Evolutionary conservation across 2,329 filamentous ascomycete species (phyloP), one percentile per base, ranked within the genome.

Genomic region (Pseudogymnoascus sp.): DNA sequence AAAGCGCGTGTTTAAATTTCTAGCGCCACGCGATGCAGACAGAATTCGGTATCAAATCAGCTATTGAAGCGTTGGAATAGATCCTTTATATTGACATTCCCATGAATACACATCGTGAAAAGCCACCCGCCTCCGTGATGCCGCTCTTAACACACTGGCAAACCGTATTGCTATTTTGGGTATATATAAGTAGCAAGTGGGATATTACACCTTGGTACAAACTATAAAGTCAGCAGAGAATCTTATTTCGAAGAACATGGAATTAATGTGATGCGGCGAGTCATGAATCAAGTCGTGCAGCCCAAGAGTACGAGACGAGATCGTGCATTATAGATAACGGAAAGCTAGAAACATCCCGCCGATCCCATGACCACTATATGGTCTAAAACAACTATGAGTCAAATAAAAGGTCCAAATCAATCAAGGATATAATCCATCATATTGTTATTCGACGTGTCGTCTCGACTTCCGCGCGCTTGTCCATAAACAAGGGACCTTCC

Each of bases 401-500:
- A 48, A 48, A 15, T 26, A 10, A 26, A 48, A 15, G 13, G 41
- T 26, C 28, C 15, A 2, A 28, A 26, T n/a, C 39, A 26, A 15
- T 6, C 21, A 8, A n/a, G 41, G 23, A 13, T 48, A 45, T 48
- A 28, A 48, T 48, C 28, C 30, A 48, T 28, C 41, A 21, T 13
- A 15, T 28, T 15, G 9, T 48, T 26, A 13, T 48, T 28, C 21
- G 5, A 28, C 8, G 41, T 26, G 39, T 26, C 39, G 39, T 15
- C 6, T 26, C 41, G 41, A 15, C 21, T 48, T 48, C 41, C 41
- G 41, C 41, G 41, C 41, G 41, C 41, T 48, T 48, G 41, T 48
- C 21, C 13, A 15, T 28, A 48, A 48, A 48, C 41, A 48, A 26
- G 41, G 39, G 41, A n/a, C 13, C 21, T 13, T 9, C 4, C 7